Evolutionary conservation across 768 basidiomycete genomes (phyloP).

Genomic region (Cystofilobasidium bisporidii): DNA sequence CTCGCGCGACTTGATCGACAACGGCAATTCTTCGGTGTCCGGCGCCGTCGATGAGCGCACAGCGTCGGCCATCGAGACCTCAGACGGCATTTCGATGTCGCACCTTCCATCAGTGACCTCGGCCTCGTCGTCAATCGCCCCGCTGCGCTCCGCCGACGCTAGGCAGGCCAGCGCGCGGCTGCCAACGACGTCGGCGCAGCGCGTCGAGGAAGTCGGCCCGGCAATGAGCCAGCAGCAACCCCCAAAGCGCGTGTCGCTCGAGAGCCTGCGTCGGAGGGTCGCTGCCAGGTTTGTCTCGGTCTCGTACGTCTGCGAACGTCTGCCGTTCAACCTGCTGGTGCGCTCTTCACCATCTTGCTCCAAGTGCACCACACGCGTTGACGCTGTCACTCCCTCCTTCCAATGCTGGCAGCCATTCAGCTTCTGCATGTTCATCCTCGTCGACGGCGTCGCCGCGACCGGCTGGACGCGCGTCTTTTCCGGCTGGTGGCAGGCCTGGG

Average conservation of each 20-base stretch:
- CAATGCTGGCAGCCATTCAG: constrained; percentile 84
- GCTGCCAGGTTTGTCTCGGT: background rate
- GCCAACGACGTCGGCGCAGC: background rate
- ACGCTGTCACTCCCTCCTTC: constrained; percentile 46
- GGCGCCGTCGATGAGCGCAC: too few relatives aligned
- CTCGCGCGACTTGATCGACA: background rate
- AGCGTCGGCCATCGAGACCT: too few relatives aligned
- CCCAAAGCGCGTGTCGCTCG: background rate
- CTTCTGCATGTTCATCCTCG: constrained; percentile 88
- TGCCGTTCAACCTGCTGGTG: background rate
- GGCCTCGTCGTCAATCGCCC: background rate
- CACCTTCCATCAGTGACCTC: background rate
- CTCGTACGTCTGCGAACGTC: background rate
- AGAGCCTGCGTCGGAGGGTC: background rate
- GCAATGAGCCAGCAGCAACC: background rate
- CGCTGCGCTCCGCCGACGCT: background rate
- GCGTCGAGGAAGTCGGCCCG: background rate
- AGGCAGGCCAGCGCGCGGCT: constrained; percentile 6
- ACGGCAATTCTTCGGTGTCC: too few relatives aligned
- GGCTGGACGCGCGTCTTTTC: constrained; percentile 86
- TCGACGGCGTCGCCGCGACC: constrained; percentile 66
- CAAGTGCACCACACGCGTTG: background rate
- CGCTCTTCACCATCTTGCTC: background rate
- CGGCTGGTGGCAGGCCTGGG: constrained; percentile 52
- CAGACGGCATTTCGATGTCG: too few relatives aligned